These are phyloP conservation scores for Vitis rotundifolia DNA, from an alignment of 164 flowering plant genomes.

Conservation along the genomic window DNA sequence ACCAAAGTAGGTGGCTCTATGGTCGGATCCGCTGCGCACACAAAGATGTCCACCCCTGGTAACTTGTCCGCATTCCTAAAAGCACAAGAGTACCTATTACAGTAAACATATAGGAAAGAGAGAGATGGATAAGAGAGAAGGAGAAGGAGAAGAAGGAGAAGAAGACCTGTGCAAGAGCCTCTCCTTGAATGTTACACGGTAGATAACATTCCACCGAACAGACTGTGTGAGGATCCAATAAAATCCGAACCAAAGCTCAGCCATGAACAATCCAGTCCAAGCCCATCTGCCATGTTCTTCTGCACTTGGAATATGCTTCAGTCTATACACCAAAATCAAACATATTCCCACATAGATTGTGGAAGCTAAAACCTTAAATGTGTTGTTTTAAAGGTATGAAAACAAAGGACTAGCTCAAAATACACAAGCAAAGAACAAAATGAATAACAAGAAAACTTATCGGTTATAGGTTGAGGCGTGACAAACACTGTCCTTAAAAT, in stretches of 20 bases:
- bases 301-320: constrained; percentile 11
- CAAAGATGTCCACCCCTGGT: constrained; percentile 31
- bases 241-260: constrained; percentile 29
- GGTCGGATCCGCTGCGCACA: constrained; percentile 36
- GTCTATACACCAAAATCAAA: constrained; percentile 22
- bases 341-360: constrained; percentile 18
- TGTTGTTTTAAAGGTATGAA: too few species aligned
- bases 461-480: too few species aligned
- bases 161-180: constrained; percentile 39
- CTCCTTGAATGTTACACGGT: constrained; percentile 25
- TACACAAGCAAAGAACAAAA: too few species aligned
- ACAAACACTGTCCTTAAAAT: too few species aligned
- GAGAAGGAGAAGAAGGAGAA: neutral
- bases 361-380: neutral
- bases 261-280: constrained; percentile 27
- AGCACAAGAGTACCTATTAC: too few species aligned
- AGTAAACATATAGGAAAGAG: too few species aligned
- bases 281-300: constrained; percentile 20
- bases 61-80: constrained; percentile 16
- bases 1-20: constrained; percentile 33
- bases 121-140: too few species aligned
- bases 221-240: constrained; percentile 36
- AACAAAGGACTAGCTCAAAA: too few species aligned
- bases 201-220: constrained; percentile 22
- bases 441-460: too few species aligned